phyloP scores from a whole-genome alignment of 176 grass and related monocot genomes.

The Avena atlantica region DNA sequence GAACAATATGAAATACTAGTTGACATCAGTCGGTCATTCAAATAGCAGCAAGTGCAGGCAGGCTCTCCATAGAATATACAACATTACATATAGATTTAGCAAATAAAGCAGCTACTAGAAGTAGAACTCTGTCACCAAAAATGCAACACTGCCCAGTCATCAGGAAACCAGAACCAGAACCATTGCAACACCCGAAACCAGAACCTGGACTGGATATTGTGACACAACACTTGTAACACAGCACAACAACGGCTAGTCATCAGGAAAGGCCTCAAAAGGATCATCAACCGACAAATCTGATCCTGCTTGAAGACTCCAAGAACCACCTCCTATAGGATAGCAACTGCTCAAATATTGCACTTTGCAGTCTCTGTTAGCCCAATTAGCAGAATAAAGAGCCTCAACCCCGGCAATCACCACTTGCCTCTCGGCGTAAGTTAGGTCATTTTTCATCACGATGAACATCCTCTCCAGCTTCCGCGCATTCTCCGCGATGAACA shows the following conservation, averaged over 20 bases:
- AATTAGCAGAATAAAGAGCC: not conserved
- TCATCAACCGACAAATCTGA: not conserved
- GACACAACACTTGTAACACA: not conserved
- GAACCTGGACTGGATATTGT: not conserved
- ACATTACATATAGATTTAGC: not conserved
- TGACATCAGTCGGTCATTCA: not conserved
- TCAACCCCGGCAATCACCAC: not conserved
- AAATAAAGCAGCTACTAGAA: not conserved
- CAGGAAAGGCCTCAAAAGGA: not conserved
- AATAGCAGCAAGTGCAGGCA: not conserved
- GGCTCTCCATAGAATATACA: not conserved
- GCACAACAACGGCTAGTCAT: not conserved
- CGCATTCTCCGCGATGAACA: not conserved
- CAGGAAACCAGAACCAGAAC: too few relatives aligned
- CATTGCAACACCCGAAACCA: not conserved
- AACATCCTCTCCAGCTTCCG: not conserved
- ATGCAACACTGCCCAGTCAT: not conserved
- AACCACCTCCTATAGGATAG: not conserved
- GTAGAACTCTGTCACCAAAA: conserved; percentile 4
- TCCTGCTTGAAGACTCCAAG: not conserved
- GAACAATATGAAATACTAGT: not conserved
- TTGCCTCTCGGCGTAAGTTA: not conserved
- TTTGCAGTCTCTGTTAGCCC: not conserved
- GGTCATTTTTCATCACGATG: not conserved
- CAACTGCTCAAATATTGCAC: not conserved